These are phyloP conservation scores for Arthroderma sp. DNA, from an alignment of 2,329 filamentous ascomycete species.

Conservation along the genomic window DNA sequence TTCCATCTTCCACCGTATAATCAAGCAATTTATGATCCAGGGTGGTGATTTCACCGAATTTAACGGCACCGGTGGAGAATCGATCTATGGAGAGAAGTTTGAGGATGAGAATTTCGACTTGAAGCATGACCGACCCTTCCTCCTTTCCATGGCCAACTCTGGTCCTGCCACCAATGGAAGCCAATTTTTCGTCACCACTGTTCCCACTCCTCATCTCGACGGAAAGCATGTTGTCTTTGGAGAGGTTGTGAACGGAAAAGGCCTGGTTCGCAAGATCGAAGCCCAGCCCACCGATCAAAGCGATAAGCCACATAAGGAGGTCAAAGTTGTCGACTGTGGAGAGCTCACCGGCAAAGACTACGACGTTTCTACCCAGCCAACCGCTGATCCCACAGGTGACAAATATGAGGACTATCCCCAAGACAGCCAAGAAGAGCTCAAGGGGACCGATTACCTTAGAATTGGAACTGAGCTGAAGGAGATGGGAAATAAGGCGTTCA, in stretches of 20 bases:
- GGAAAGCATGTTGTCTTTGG: constrained; percentile 97
- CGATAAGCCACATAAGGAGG: constrained; percentile 67
- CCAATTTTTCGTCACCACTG: constrained; percentile 96
- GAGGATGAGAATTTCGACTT: constrained; percentile 89
- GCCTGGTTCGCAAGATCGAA: constrained; percentile 78
- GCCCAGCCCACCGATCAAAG: constrained; percentile 58
- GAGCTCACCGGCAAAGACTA: constrained; percentile 64
- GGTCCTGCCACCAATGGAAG: constrained; percentile 91
- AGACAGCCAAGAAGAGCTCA: constrained; percentile 55
- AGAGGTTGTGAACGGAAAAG: constrained; percentile 85
- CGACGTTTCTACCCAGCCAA: constrained; percentile 51
- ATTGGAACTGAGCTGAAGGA: constrained; percentile 80
- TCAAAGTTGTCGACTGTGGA: constrained; percentile 70
- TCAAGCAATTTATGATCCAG: constrained; percentile 98
- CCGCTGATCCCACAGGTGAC: constrained; percentile 71
- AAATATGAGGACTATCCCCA: constrained; percentile 92
- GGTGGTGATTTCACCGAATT: constrained; percentile 92
- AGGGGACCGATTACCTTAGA: constrained; percentile 55
- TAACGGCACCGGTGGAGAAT: constrained; percentile 91
- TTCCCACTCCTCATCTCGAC: constrained; percentile 87
- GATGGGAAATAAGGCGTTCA: constrained; percentile 87
- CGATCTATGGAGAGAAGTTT: constrained; percentile 95
- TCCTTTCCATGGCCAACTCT: constrained; percentile 96
- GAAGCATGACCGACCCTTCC: constrained; percentile 85
- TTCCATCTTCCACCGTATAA: constrained; percentile 86